A percentile compares a stretch with the other conserved stretches of the same genome.
Evolutionary conservation across 768 basidiomycete species (phyloP).

Genomic region (Leucogyrophana mollusca): DNA sequence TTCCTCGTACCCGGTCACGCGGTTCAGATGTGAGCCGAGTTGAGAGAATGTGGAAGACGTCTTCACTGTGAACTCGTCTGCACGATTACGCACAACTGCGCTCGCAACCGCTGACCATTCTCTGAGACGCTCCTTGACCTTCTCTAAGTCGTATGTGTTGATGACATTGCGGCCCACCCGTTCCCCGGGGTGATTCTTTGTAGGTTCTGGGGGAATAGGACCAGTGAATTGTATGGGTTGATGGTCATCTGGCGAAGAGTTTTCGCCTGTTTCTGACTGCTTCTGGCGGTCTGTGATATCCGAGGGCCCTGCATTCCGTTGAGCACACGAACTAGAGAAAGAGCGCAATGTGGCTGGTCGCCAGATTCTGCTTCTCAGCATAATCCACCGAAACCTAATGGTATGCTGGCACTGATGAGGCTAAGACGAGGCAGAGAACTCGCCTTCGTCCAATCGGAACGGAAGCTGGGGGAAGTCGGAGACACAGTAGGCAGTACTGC

Average conservation of each 20-base stretch:
- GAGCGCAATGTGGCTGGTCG: conserved; percentile 7
- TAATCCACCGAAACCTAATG: conserved; percentile 1
- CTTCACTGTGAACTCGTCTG: conserved; percentile 55
- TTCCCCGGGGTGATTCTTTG: conserved; percentile 1
- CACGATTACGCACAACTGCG: conserved; percentile 45
- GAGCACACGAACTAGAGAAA: conserved; percentile 11
- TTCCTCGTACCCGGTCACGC: conserved; percentile 87
- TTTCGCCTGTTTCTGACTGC: background rate
- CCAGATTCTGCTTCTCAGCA: conserved; percentile 18
- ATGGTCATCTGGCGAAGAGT: background rate
- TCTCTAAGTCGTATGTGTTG: conserved; percentile 19
- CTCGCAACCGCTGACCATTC: conserved; percentile 45
- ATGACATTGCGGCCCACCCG: background rate
- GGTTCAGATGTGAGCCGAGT: conserved; percentile 79
- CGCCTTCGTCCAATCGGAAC: no score
- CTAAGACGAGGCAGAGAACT: no score
- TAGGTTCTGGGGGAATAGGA: conserved; percentile 3
- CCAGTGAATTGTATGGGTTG: conserved; percentile 4
- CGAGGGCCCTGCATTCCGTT: background rate
- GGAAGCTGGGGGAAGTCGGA: no score
- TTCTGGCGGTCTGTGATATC: conserved; percentile 1
- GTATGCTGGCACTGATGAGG: no score
- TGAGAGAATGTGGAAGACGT: conserved; percentile 65
- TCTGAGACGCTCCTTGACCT: conserved; percentile 36
- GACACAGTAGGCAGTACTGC: no score